Percentiles rank a stretch among this genome's conserved stretches.
Evolutionary conservation across 352 stramenopile genomes (phyloP).

Genomic region (Hyphochytrium catenoides): DNA sequence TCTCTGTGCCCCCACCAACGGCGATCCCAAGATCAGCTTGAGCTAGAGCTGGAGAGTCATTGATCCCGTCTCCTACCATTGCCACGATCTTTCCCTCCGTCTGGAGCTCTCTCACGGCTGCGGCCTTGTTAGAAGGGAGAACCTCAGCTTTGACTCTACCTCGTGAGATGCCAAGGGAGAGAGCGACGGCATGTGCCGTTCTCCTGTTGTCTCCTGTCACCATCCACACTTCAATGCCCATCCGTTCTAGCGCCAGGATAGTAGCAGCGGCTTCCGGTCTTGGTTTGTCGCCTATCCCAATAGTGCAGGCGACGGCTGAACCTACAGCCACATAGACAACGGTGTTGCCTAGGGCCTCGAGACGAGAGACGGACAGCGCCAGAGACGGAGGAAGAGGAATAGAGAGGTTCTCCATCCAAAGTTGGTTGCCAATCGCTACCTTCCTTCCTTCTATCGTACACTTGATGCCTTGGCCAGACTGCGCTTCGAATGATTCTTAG

Average conservation of each 20-base stretch:
- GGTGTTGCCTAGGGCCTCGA: constrained; percentile 75
- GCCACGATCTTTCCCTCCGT: constrained; percentile 58
- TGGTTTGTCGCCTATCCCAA: constrained; percentile 53
- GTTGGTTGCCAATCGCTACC: constrained; percentile 74
- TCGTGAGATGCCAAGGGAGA: constrained; percentile 62
- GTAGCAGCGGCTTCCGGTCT: constrained; percentile 72
- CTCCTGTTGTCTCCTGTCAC: constrained; percentile 93
- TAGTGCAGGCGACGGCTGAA: constrained; percentile 33
- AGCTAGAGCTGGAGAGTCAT: constrained; percentile 91
- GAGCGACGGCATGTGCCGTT: constrained; percentile 77
- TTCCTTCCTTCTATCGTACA: constrained; percentile 33
- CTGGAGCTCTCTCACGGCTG: constrained; percentile 75
- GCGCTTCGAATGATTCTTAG: constrained; percentile 40
- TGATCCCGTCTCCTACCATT: constrained; percentile 95
- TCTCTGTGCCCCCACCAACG: constrained; percentile 81
- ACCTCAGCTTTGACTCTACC: constrained; percentile 82
- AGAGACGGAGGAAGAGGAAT: too few relatives aligned
- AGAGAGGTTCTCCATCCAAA: too few relatives aligned
- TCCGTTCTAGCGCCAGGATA: constrained; percentile 64
- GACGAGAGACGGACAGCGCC: constrained; percentile 21
- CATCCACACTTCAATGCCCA: constrained; percentile 89
- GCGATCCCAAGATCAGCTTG: constrained; percentile 92
- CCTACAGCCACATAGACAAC: constrained; percentile 81
- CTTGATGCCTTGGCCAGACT: constrained; percentile 63
- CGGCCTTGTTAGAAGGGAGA: constrained; percentile 81